These are phyloP conservation scores for Aphanomyces cochlioides DNA, from an alignment of 352 stramenopile genomes.

Conservation along the genomic window DNA sequence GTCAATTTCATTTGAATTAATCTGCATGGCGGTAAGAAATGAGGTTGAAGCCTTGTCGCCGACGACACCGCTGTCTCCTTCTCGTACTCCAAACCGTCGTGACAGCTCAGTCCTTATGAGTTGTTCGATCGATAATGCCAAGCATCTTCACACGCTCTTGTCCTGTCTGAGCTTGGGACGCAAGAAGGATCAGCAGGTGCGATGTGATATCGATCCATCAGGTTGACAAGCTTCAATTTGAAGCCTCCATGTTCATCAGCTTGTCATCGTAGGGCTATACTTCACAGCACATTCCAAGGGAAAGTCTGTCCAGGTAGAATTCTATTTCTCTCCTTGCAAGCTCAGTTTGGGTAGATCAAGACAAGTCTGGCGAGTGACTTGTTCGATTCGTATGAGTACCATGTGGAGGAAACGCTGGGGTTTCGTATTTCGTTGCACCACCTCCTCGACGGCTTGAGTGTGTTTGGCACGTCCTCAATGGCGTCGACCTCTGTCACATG, in stretches of 20 bases:
- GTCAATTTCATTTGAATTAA: not conserved
- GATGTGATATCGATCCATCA: slow-evolving; percentile 60
- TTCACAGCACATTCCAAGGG: slow-evolving; percentile 80
- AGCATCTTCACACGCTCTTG: slow-evolving; percentile 70
- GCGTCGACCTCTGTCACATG: slow-evolving; percentile 69
- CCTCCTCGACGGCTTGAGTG: slow-evolving; percentile 74
- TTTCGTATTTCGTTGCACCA: slow-evolving; percentile 71
- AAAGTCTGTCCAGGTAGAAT: slow-evolving; percentile 61
- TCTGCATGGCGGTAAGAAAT: not conserved
- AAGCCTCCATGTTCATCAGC: slow-evolving; percentile 21
- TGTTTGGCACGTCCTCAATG: slow-evolving; percentile 65
- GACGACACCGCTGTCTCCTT: slow-evolving; percentile 8
- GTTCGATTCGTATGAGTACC: slow-evolving; percentile 66
- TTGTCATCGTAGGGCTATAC: slow-evolving; percentile 10
- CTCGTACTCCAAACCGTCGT: not conserved
- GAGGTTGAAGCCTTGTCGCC: not conserved
- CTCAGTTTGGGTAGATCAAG: slow-evolving; percentile 46
- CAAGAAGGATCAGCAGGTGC: slow-evolving; percentile 76
- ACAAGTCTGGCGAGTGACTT: slow-evolving; percentile 69
- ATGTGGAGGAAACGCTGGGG: slow-evolving; percentile 40
- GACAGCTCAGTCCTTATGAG: slow-evolving; percentile 19
- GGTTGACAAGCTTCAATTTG: slow-evolving; percentile 35
- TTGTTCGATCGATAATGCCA: slow-evolving; percentile 46
- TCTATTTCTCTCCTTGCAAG: too few species aligned
- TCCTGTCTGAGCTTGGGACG: slow-evolving; percentile 49